Conservation (phyloP, 2,329 filamentous ascomycete genomes). For the Aspergillus melleus region DNA sequence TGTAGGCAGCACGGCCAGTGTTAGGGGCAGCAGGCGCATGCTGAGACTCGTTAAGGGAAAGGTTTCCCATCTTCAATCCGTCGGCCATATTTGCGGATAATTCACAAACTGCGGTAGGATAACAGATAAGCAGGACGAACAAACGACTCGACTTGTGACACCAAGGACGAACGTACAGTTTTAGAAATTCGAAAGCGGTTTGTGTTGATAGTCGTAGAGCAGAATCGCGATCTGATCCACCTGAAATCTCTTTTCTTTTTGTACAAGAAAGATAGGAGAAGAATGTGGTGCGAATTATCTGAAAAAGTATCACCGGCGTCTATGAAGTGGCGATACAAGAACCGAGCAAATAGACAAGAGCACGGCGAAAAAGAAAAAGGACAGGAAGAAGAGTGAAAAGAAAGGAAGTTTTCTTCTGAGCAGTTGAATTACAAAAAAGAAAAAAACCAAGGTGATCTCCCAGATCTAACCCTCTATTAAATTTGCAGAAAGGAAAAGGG, state of each 20-base stretch:
- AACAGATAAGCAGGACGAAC: slow-evolving; percentile 9
- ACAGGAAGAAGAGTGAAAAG: slow-evolving; percentile 26
- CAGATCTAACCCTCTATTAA: slow-evolving; percentile 28
- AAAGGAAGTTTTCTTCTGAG: slow-evolving; percentile 9
- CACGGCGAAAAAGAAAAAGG: slow-evolving; percentile 26
- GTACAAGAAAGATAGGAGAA: slow-evolving; percentile 25
- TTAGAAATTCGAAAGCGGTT: slow-evolving; percentile 4
- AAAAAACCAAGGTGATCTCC: slow-evolving; percentile 26
- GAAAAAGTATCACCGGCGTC: slow-evolving; percentile 12
- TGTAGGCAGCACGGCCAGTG: slow-evolving; percentile 62
- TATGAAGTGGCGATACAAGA: slow-evolving; percentile 22
- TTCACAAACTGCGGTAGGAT: slow-evolving; percentile 9
- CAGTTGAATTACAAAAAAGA: slow-evolving; percentile 17
- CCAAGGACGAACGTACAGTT: slow-evolving; percentile 9
- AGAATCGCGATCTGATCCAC: slow-evolving; percentile 5
- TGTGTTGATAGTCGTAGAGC: slow-evolving; percentile 6
- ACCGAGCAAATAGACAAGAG: slow-evolving; percentile 30
- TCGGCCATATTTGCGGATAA: slow-evolving; percentile 40
- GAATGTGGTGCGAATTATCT: slow-evolving; percentile 22
- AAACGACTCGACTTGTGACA: background rate
- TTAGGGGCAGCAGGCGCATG: slow-evolving; percentile 52
- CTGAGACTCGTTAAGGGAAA: slow-evolving; percentile 61
- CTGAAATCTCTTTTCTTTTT: slow-evolving; percentile 20
- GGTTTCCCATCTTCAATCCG: slow-evolving; percentile 41
- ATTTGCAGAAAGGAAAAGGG: slow-evolving; percentile 22